These are phyloP conservation scores for Uronychia binucleata DNA, from an alignment of 73 alveolate genomes.

Conservation along the genomic window DNA sequence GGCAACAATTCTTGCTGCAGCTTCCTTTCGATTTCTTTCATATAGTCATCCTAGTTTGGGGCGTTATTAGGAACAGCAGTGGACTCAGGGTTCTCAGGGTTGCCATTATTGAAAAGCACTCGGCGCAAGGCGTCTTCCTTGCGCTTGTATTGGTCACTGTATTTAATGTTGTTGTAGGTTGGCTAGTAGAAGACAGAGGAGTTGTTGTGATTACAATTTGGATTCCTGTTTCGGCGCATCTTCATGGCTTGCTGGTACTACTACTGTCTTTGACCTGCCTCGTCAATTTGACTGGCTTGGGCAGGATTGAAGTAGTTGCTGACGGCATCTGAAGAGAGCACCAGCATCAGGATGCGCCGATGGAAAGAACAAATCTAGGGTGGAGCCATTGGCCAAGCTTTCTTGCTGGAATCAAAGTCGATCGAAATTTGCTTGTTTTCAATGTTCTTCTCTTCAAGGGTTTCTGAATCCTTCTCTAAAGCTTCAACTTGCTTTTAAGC, in stretches of 20 bases:
- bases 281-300: background rate
- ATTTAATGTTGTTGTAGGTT: conserved; percentile 47
- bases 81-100: background rate
- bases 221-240: conserved; percentile 60
- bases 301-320: background rate
- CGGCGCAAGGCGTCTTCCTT: background rate
- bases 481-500: too few relatives aligned
- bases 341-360: background rate
- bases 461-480: too few relatives aligned
- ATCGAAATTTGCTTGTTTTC: background rate
- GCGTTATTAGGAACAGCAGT: conserved; percentile 12
- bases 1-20: conserved; percentile 3
- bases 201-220: conserved; percentile 64
- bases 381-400: background rate
- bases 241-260: background rate
- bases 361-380: background rate
- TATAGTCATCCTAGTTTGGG: background rate
- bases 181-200: conserved; percentile 56
- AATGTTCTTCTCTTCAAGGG: too few relatives aligned
- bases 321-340: background rate
- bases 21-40: conserved; percentile 25
- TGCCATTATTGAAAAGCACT: background rate
- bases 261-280: background rate
- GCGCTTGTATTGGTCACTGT: conserved; percentile 40
- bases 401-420: background rate